phyloP scores from a whole-genome alignment of 2,329 filamentous ascomycete species.

The Talaromyces amestolkiae region DNA sequence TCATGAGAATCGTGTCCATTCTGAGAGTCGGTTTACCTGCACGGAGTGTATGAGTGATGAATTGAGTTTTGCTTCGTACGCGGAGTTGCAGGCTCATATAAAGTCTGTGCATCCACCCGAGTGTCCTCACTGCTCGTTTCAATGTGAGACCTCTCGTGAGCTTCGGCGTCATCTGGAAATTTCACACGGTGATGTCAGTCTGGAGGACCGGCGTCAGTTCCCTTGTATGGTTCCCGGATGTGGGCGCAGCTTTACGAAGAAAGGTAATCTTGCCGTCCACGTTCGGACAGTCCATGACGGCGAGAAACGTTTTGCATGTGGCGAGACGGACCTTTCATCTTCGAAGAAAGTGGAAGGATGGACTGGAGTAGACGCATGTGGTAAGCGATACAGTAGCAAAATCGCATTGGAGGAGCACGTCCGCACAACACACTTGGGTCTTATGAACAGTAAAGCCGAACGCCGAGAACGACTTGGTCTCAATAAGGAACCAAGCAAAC shows the following conservation, averaged over 20 bases:
- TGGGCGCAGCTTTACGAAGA: conserved; percentile 73
- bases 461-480: conserved; percentile 35
- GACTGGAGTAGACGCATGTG: conserved; percentile 65
- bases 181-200: conserved; percentile 61
- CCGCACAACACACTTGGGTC: conserved; percentile 74
- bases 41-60: conserved; percentile 61
- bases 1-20: conserved; percentile 70
- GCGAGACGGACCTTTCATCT: conserved; percentile 60
- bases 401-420: conserved; percentile 79
- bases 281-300: conserved; percentile 74
- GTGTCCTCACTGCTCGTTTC: conserved; percentile 71
- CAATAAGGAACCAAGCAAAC: conserved; percentile 21
- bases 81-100: conserved; percentile 70
- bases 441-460: conserved; percentile 45
- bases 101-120: conserved; percentile 66
- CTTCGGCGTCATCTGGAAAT: conserved; percentile 76
- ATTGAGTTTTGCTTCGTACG: conserved; percentile 65
- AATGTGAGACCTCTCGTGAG: conserved; percentile 64
- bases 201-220: conserved; percentile 64
- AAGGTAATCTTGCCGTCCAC: conserved; percentile 79
- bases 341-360: conserved; percentile 62
- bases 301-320: conserved; percentile 72
- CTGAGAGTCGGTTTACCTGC: conserved; percentile 70
- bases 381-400: conserved; percentile 72
- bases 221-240: conserved; percentile 68